Conservation (phyloP, 1,284 basidiomycete genomes). For the Trichosporon faecale region DNA sequence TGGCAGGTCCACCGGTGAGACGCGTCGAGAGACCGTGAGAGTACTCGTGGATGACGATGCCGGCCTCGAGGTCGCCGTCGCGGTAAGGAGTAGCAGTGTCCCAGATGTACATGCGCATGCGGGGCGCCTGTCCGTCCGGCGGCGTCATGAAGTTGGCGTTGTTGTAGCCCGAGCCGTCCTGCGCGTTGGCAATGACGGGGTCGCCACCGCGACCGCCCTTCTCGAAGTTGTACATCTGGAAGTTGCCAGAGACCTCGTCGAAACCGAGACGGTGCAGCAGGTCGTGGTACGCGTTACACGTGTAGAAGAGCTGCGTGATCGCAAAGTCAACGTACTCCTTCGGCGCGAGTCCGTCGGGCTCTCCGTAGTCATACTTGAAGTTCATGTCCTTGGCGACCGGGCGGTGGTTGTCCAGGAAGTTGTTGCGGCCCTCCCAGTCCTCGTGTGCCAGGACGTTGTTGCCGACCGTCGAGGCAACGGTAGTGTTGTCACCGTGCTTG, state of each 20-base stretch:
- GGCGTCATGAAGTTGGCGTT: slow-evolving; percentile 60
- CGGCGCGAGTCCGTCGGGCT: slow-evolving; percentile 51
- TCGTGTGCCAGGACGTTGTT: slow-evolving; percentile 69
- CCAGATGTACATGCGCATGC: slow-evolving; percentile 98
- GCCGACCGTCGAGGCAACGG: slow-evolving; percentile 77
- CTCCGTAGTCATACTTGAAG: slow-evolving; percentile 70
- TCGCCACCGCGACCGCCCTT: slow-evolving; percentile 82
- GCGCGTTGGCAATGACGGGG: slow-evolving; percentile 89
- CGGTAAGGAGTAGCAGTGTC: slow-evolving; percentile 82
- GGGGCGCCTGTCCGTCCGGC: slow-evolving; percentile 64
- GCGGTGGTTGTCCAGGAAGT: slow-evolving; percentile 73
- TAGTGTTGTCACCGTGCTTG: slow-evolving; percentile 52
- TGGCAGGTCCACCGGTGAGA: slow-evolving; percentile 86
- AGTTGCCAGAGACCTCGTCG: slow-evolving; percentile 87
- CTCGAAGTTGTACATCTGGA: slow-evolving; percentile 95
- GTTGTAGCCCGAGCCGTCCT: slow-evolving; percentile 89
- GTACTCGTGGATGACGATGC: slow-evolving; percentile 87
- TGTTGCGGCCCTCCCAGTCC: slow-evolving; percentile 69
- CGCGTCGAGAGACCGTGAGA: slow-evolving; percentile 87
- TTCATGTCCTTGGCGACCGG: slow-evolving; percentile 61
- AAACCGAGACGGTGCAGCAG: slow-evolving; percentile 69
- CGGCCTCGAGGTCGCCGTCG: slow-evolving; percentile 91
- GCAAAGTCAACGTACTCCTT: slow-evolving; percentile 80
- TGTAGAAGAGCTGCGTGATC: slow-evolving; percentile 89
- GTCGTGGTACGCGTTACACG: slow-evolving; percentile 68